These are phyloP conservation scores for Panicum hallii DNA, from an alignment of 202 grass and related monocot genomes.

Conservation along the genomic window DNA sequence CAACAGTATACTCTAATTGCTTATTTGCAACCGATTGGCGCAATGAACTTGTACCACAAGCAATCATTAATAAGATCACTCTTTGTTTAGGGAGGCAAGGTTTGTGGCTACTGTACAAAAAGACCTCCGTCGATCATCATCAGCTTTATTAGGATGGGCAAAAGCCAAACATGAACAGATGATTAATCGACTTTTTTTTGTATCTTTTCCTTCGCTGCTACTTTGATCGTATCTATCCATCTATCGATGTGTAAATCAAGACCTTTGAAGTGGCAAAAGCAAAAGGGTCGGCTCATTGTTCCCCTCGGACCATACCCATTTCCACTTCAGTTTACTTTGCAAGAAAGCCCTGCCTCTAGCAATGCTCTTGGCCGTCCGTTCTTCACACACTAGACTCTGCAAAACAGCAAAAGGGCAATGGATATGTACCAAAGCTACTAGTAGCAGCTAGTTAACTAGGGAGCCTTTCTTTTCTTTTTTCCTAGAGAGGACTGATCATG, in stretches of 20 bases:
- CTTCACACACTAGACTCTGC: conserved; percentile 32
- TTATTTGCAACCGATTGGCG: neutral
- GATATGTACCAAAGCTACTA: conserved; percentile 31
- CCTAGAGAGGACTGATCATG: conserved; percentile 29
- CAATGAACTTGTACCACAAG: neutral
- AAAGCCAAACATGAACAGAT: conserved; percentile 51
- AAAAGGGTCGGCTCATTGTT: conserved; percentile 46
- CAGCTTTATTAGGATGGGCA: conserved; percentile 39
- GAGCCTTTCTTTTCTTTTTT: neutral
- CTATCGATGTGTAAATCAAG: conserved; percentile 62
- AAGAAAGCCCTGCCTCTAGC: conserved; percentile 35
- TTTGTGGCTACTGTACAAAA: conserved; percentile 41
- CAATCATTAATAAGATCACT: neutral
- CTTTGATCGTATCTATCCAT: conserved; percentile 59
- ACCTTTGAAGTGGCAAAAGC: conserved; percentile 61
- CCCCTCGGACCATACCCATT: conserved; percentile 35
- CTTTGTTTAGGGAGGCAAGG: neutral
- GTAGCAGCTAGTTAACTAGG: neutral
- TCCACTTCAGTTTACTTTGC: conserved; percentile 46
- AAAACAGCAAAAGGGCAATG: conserved; percentile 35
- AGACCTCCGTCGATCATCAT: conserved; percentile 12
- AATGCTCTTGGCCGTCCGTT: conserved; percentile 30
- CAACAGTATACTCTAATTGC: neutral
- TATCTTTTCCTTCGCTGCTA: conserved; percentile 27
- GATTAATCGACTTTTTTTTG: conserved; percentile 28